Conservation (phyloP, 2,329 filamentous ascomycete genomes). For the Macrophomina phaseolina region DNA sequence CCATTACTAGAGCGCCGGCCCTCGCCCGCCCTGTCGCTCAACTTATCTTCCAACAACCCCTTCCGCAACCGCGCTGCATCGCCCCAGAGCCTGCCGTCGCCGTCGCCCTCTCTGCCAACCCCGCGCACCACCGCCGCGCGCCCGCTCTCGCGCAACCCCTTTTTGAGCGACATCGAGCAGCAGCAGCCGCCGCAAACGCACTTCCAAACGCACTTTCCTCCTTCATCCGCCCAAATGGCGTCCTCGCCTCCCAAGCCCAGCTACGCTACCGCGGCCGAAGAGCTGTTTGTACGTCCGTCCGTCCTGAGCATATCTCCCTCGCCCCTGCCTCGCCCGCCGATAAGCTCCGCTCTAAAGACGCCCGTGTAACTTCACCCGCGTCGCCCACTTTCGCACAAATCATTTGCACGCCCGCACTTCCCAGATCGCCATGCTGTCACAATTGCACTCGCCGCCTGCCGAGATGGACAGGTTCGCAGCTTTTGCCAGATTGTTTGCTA, state of each 20-base stretch:
- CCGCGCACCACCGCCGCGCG: conserved; percentile 52
- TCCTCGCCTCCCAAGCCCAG: conserved; percentile 41
- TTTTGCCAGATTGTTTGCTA: conserved; percentile 49
- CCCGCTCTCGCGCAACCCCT: conserved; percentile 76
- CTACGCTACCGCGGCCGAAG: conserved; percentile 63
- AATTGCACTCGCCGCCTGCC: conserved; percentile 6
- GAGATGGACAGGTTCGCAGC: conserved; percentile 49
- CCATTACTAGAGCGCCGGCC: conserved; percentile 47
- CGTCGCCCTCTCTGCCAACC: conserved; percentile 43
- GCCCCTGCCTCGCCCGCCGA: conserved; percentile 29
- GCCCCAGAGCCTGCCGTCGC: conserved; percentile 43
- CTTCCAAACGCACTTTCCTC: conserved; percentile 24
- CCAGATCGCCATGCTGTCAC: conserved; percentile 10
- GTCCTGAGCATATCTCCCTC: conserved; percentile 23
- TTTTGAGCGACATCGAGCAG: conserved; percentile 53
- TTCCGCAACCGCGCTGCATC: conserved; percentile 76
- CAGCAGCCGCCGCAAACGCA: not conserved
- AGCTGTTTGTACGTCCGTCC: conserved; percentile 78
- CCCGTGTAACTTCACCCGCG: conserved; percentile 18
- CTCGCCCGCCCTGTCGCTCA: conserved; percentile 65
- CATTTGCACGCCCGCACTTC: conserved; percentile 1
- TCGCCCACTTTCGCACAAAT: conserved; percentile 8
- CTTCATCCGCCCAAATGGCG: conserved; percentile 3
- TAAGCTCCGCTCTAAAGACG: conserved; percentile 8
- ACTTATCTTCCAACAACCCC: conserved; percentile 77